phyloP scores from a whole-genome alignment of 2,329 filamentous ascomycete genomes.

The Claviceps arundinis region DNA sequence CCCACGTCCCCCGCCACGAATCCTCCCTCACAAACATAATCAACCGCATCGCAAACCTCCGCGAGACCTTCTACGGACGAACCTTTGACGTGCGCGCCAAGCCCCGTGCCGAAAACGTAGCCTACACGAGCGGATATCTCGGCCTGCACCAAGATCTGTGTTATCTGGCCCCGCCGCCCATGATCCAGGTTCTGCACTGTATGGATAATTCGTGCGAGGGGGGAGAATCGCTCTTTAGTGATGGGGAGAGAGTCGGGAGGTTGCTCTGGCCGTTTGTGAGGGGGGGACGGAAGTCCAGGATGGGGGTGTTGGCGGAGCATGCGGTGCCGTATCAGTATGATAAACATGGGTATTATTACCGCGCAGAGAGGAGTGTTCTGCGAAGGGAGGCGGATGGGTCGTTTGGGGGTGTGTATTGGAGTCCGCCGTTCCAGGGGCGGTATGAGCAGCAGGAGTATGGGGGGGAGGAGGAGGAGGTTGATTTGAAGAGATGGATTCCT shows the following conservation, averaged over 20 bases:
- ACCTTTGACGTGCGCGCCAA: constrained; percentile 85
- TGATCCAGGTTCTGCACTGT: constrained; percentile 81
- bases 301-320: constrained; percentile 9
- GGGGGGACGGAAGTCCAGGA: not conserved
- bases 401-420: constrained; percentile 40
- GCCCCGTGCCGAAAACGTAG: constrained; percentile 76
- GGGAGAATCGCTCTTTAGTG: constrained; percentile 77
- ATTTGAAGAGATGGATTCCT: constrained; percentile 28
- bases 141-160: constrained; percentile 89
- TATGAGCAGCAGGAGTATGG: constrained; percentile 16
- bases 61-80: constrained; percentile 79
- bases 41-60: constrained; percentile 59
- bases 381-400: not conserved
- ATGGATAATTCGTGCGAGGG: constrained; percentile 67
- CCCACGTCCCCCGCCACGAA: constrained; percentile 56
- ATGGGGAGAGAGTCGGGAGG: constrained; percentile 51
- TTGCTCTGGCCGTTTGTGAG: constrained; percentile 16
- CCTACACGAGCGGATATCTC: constrained; percentile 71
- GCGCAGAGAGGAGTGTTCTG: constrained; percentile 38
- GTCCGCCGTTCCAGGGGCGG: constrained; percentile 64
- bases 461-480: not conserved
- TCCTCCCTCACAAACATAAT: constrained; percentile 55
- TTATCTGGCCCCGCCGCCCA: constrained; percentile 68
- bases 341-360: constrained; percentile 52
- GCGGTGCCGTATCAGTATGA: constrained; percentile 54